Base-by-base conservation (phyloP, 2,329 filamentous ascomycete genomes). In the Paecilomyces dactylethromorphus region DNA sequence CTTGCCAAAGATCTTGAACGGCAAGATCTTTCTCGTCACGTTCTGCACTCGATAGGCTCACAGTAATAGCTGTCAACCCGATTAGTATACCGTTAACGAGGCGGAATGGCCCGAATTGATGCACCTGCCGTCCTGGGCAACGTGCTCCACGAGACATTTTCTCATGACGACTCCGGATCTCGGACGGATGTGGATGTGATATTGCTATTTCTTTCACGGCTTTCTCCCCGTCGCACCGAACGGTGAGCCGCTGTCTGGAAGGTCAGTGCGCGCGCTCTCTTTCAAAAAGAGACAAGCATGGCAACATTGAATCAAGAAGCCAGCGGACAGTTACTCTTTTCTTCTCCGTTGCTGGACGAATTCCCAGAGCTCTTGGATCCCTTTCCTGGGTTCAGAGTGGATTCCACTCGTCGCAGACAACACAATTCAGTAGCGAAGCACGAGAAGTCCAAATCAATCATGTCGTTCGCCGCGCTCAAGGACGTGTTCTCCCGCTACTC, bases 401-500 rank as follows among this genome's bases (percentile, higher is more conserved):
- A 45, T 45, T 45, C 39, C 2, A 45, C 13, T 45, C 15, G 15
- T 45, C 39, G 18, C 39, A 18, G 39, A 45, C n/a, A 18, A 18
- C n/a, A 6, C 39, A 18, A 26, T 51, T 13, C 39, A 31, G 55
- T 8, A 39, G 33, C 32, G 26, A 7, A 10, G 11, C 22, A 18
- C 10, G 22, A 39, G 13, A 18, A 10, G 21, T 22, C 50, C 24
- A 31, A 53, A 54, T 24, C 24, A 33, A 63, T 26, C 21, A 72
- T 74, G 70, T 72, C 70, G n/a, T 60, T 73, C 35, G 64, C 63
- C 31, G 69, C 68, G 29, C 24, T 68, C 32, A 70, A 64, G 57
- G 67, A 65, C 54, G 60, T 73, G 12, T 66, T 74, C 56, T 68
- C 70, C 22, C 66, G 57, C 55, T 73, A 73, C 55, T 67, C 66